Evolutionary conservation across 2,329 filamentous ascomycete genomes (phyloP).

Genomic region (Beauveria brongniartii): DNA sequence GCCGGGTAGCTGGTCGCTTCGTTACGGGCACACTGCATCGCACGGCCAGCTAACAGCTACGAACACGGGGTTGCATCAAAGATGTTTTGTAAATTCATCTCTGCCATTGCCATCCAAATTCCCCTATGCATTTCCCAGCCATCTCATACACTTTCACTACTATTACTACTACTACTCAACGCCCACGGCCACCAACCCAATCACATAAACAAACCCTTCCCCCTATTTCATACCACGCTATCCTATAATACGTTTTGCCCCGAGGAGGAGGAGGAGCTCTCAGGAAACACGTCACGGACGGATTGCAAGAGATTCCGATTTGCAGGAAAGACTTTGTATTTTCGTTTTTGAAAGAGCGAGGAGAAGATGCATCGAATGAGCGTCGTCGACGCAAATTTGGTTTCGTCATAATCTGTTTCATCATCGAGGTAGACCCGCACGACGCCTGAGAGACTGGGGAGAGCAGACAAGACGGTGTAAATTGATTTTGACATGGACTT

Average conservation of each 20-base stretch:
- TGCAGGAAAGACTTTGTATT: not conserved
- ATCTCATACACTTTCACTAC: not conserved
- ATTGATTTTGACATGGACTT: constrained; percentile 11
- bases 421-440: not conserved
- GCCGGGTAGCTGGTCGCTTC: not conserved
- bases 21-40: not conserved
- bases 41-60: not conserved
- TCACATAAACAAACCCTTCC: not conserved
- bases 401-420: constrained; percentile 3
- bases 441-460: not conserved
- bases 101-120: not conserved
- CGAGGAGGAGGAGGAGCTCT: not conserved
- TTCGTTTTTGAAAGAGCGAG: not conserved
- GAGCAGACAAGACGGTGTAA: not conserved
- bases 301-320: not conserved
- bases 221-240: constrained; percentile 8
- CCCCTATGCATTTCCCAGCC: not conserved
- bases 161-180: not conserved
- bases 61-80: not conserved
- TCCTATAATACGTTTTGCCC: constrained; percentile 10
- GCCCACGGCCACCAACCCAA: not conserved
- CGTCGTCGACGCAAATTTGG: not conserved
- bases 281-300: not conserved
- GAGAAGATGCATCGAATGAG: not conserved
- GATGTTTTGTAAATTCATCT: not conserved